Percentiles rank a stretch among this genome's conserved stretches.
These are phyloP conservation scores for Stephania yunnanensis DNA, from an alignment of 164 flowering plant species.

Conservation along the genomic window DNA sequence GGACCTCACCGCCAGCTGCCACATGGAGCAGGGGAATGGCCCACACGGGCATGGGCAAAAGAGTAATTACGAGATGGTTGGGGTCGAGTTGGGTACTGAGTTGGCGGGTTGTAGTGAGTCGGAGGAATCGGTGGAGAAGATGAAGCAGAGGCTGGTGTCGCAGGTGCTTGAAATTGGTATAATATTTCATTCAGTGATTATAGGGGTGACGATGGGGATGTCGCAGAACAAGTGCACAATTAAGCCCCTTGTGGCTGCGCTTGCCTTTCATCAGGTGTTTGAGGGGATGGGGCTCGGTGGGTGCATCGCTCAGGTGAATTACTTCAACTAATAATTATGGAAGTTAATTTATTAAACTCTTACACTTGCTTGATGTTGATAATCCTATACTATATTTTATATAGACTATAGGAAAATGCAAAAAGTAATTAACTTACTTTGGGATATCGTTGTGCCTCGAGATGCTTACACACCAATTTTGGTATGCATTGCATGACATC, in stretches of 20 bases:
- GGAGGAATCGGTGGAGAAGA: conserved; percentile 33
- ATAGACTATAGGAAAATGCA: no score
- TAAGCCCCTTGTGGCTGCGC: conserved; percentile 61
- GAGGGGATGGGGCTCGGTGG: conserved; percentile 92
- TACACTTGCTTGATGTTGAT: no score
- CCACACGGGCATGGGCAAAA: conserved; percentile 14
- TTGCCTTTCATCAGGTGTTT: conserved; percentile 70
- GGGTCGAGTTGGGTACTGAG: neutral
- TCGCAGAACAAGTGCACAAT: conserved; percentile 72
- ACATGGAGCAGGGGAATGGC: conserved; percentile 26
- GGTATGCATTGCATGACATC: no score
- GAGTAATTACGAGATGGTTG: conserved; percentile 27
- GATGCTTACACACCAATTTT: no score
- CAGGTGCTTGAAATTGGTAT: conserved; percentile 76
- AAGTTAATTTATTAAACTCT: no score
- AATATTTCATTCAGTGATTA: conserved; percentile 69
- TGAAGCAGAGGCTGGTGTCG: conserved; percentile 68
- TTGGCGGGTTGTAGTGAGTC: conserved; percentile 8
- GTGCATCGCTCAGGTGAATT: conserved; percentile 73
- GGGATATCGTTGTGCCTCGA: no score
- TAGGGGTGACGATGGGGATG: conserved; percentile 79
- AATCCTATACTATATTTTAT: no score
- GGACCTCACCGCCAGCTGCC: conserved; percentile 52
- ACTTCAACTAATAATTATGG: no score
- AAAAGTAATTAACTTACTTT: no score